Base-by-base conservation (phyloP, 441 rosid genomes). In the Adansonia rubrostipa region DNA sequence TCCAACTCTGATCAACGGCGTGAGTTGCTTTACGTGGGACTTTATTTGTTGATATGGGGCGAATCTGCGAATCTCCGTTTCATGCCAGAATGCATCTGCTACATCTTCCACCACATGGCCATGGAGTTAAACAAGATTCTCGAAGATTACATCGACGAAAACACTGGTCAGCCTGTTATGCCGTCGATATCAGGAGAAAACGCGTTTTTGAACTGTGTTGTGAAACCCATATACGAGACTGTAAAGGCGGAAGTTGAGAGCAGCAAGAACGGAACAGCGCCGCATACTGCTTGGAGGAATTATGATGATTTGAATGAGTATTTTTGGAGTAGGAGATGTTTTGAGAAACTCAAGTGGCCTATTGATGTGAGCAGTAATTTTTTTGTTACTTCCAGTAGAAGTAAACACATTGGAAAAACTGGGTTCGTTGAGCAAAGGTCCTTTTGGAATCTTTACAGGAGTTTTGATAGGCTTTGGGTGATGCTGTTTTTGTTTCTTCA, bases 401-500 rank as follows among this genome's bases (percentile, higher is more conserved):
- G 86, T 44, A 86, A 91, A 66, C 92, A 84, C 65, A 93, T 93
- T 9, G 96, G 98, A 40, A 95, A 95, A 82, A 95, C 97, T 0
- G 98, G 98, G 28, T 95, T 93, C 62, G 98, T 95, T 63, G 98
- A 95, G 87, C 92, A 91, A 47, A 86, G 98, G 84, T 92, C 98
- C 54, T 95, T 95, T 78, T 93, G 92, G 88, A 92, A 93, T 51
- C 79, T 95, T 64, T 81, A 80, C 71, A 69, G 98, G 88, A 94
- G 95, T 79, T 94, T 94, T 76, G 97, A 94, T 66, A 79, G 98
- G 82, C 74, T 94, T 65, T 94, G 98, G 98, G 90, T 94, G 80
- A 93, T 93, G 97, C 84, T 94, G 83, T 82, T 89, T 69, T 54
- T 94, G 87, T 94, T 89, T 76, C 79, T 94, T 71, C 98, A 93